Base-by-base conservation (phyloP, 2,329 filamentous ascomycete genomes). In the Beauveria medogensis region DNA sequence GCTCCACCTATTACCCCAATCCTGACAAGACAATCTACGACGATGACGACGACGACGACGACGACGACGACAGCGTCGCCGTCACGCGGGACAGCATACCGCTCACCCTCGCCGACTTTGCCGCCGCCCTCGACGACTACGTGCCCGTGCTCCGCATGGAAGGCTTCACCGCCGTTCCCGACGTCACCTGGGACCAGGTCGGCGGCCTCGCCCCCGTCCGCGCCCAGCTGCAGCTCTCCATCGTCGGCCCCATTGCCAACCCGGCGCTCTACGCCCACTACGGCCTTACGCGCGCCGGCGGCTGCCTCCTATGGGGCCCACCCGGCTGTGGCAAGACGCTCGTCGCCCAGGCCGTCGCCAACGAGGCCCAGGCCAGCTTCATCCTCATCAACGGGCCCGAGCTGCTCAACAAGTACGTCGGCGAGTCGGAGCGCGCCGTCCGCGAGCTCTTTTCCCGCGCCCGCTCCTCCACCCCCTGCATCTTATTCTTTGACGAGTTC, bases 371-470 rank as follows among this genome's bases (percentile, higher is more conserved):
- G 72, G 94, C 94, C 53, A 97, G 96, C 74, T 99, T 99, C 78
- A 99, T 99, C 74, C 92, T 91, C 57, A 91, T 99, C 75, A 97
- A 97, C 74, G 94, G 94, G 0, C 94, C 94, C 0, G 94, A 99
- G 72, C 80, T 99, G 10, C 82, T 99, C 51, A 97, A 97, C 79
- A 99, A 97, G 75, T 99, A 93, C 71, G 92, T 99, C 10, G 94
- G 94, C 66, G 94, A 99, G 74, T 95, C 91, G 7, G 94, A 99
- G 75, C 88, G 93, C 12, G 91, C 92, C 0, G 89, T 99, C 1
- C 87, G 94, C 24, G 91, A 96, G 71, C 89, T 97, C 0, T 99
- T 99, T 74, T 85, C 87, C 65, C 88, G 93, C 18, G 94, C 94
- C 1, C 85, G 92, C 56, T 89, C 89, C 1, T 93, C 89, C 8